Evolutionary conservation across 2,329 filamentous ascomycete genomes (phyloP), one percentile per base, ranked within the genome.

Genomic region (Scortechinia acanthostroma): DNA sequence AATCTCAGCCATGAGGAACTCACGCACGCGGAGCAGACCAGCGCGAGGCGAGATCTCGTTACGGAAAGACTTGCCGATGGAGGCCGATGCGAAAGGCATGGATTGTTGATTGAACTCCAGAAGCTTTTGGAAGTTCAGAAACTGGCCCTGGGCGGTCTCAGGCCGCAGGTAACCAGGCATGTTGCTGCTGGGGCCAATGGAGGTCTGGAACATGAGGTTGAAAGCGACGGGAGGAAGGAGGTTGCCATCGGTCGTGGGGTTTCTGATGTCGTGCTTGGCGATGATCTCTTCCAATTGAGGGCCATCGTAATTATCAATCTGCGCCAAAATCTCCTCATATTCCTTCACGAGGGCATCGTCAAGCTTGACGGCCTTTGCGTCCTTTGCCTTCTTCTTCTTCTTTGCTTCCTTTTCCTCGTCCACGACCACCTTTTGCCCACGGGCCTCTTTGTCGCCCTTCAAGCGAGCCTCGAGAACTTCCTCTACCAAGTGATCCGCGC

Each of bases 1-100:
- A 55, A 98, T 95, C 69, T 98, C 93, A 20, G 91, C 93, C 93
- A 98, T 97, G 56, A 96, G 69, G 70, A 98, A 97, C 65, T 98
- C 93, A 56, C 93, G 88, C 37, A 98, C 93, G 55, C 93, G 86
- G 47, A 98, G 70, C 33, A 98, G 81, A 67, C 93, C 93, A 51
- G 88, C 80, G 46, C 93, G 81, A 6, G 93, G 93, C 0, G 93
- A 96, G 55, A 98, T 96, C 62, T 98, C 93, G 63, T 98, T 98
- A 57, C 93, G 83, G 77, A 95, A 97, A 2, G 91, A 96, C 69
- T 95, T 95, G 66, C 93, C 93, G 61, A 98, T 94, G 30, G 88
- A 95, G 42, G 93, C 93, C 43, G 91, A 97, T 14, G 93, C 93
- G 60, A 98, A 97, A 21, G 93, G 93, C 87, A 98, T 95, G 55